These are phyloP conservation scores for Cryptococcus deneoformans DNA, from an alignment of 1,284 basidiomycete species.

Conservation along the genomic window DNA sequence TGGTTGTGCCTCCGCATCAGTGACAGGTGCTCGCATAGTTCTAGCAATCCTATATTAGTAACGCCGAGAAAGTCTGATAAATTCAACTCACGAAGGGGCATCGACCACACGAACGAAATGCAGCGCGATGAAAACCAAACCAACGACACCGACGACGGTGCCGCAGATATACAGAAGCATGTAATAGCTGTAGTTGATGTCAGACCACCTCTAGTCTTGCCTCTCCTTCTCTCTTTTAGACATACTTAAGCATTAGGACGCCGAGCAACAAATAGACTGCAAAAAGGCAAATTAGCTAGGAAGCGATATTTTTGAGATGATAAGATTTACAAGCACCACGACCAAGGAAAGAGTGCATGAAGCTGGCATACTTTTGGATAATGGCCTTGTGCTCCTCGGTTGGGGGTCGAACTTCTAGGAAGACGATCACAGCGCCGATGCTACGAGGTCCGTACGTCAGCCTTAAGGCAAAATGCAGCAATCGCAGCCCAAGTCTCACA, in stretches of 20 bases:
- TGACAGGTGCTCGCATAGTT: constrained; percentile 20
- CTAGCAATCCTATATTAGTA: constrained; percentile 2
- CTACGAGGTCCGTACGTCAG: background rate
- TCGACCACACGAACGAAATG: constrained; percentile 46
- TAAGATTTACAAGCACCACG: constrained; percentile 43
- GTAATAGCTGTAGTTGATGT: background rate
- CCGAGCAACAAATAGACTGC: constrained; percentile 49
- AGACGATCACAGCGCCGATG: constrained; percentile 41
- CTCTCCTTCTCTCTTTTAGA: background rate
- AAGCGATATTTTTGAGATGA: background rate
- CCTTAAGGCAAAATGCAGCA: too few relatives aligned
- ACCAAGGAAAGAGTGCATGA: constrained; percentile 50
- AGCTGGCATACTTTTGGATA: constrained; percentile 48
- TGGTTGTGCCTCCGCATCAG: constrained; percentile 20
- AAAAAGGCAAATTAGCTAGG: background rate
- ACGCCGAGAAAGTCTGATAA: background rate
- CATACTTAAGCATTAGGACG: constrained; percentile 48
- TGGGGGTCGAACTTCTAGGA: constrained; percentile 44
- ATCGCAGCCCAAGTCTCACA: constrained; percentile 21
- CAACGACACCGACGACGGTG: constrained; percentile 36
- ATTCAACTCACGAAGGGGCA: constrained; percentile 40
- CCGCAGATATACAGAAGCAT: background rate
- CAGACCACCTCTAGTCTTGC: background rate
- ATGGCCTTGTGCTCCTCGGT: constrained; percentile 44
- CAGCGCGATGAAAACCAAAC: constrained; percentile 42